Conservation (phyloP, 768 basidiomycete species). For the Suillus clintonianus region DNA sequence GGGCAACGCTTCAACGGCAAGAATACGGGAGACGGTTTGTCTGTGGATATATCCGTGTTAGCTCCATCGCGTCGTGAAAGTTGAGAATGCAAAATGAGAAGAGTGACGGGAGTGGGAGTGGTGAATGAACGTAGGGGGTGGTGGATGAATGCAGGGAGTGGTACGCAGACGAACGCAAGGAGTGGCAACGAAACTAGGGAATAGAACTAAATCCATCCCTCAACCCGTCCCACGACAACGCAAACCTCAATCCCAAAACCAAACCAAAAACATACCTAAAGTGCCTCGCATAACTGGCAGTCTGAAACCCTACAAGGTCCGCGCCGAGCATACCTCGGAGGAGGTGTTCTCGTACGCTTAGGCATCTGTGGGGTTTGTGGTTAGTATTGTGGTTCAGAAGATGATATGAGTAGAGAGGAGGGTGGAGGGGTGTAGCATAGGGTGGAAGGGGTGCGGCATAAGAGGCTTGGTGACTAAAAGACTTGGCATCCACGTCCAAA, state of each 20-base stretch:
- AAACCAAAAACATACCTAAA: slow-evolving; percentile 38
- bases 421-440: background rate
- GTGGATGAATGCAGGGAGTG: no score
- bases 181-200: background rate
- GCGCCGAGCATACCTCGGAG: slow-evolving; percentile 90
- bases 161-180: no score
- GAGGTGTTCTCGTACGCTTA: slow-evolving; percentile 75
- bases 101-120: background rate
- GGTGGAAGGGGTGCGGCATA: no score
- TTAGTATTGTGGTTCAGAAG: background rate
- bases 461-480: no score
- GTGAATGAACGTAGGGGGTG: background rate
- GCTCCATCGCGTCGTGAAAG: background rate
- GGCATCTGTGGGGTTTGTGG: slow-evolving; percentile 49
- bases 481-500: no score
- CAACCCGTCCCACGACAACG: background rate
- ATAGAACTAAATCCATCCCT: no score
- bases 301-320: slow-evolving; percentile 93
- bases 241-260: background rate
- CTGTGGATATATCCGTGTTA: slow-evolving; percentile 23
- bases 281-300: slow-evolving; percentile 79
- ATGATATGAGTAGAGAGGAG: background rate
- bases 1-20: slow-evolving; percentile 79
- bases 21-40: slow-evolving; percentile 80
- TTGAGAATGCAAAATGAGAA: background rate